A percentile compares a stretch with the other conserved stretches of the same genome.
These are phyloP conservation scores for Mycena venus DNA, from an alignment of 768 basidiomycete genomes.

Conservation along the genomic window DNA sequence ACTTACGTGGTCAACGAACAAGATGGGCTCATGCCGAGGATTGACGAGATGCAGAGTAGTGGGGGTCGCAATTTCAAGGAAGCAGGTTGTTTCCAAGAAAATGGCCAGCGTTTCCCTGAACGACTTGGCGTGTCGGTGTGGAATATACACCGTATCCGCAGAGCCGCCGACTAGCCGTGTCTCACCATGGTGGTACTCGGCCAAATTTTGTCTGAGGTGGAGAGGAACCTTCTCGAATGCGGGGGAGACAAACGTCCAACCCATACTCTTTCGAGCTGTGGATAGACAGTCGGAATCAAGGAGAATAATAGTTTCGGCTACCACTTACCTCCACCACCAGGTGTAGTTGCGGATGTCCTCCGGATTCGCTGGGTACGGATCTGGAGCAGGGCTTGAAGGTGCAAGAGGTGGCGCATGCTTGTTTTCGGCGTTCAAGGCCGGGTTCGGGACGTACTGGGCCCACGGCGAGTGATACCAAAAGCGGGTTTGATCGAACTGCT, in stretches of 20 bases:
- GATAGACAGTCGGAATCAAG: neutral
- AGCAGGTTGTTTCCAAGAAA: constrained; percentile 6
- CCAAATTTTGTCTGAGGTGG: neutral
- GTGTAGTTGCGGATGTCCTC: neutral
- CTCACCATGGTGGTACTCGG: neutral
- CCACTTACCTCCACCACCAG: constrained; percentile 13
- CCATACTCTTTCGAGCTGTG: neutral
- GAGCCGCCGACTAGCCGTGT: constrained; percentile 7
- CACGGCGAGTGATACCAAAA: constrained; percentile 16
- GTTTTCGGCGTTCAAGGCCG: too few species aligned
- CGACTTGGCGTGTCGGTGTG: neutral
- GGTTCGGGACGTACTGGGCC: constrained; percentile 1
- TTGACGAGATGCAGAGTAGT: constrained; percentile 8
- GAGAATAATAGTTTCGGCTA: neutral
- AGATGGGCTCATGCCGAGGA: neutral
- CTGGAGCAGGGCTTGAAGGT: neutral
- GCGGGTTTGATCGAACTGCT: neutral
- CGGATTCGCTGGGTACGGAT: neutral
- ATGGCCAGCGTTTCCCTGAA: constrained; percentile 6
- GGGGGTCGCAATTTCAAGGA: constrained; percentile 9
- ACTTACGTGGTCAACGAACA: constrained; percentile 7
- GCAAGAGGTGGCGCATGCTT: neutral
- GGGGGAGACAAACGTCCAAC: neutral
- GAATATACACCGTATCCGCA: constrained; percentile 9
- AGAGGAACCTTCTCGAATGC: constrained; percentile 1